Evolutionary conservation across 169 alveolate species (phyloP).

Genomic region (Cystoisospora suis): DNA sequence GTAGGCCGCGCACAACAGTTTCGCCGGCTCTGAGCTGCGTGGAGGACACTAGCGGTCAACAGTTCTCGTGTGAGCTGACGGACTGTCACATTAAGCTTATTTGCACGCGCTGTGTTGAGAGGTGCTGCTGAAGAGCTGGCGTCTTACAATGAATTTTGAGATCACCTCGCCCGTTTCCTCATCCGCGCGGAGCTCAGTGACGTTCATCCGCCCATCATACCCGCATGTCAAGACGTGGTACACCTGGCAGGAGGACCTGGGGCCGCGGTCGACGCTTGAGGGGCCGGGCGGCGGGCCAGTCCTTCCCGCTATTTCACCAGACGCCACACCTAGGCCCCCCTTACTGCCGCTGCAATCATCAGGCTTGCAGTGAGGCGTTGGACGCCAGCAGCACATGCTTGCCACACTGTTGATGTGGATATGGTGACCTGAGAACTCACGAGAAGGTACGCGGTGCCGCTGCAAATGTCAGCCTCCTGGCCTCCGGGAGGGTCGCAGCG

Average conservation of each 20-base stretch:
- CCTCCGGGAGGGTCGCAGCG: too few species aligned
- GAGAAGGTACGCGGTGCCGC: too few species aligned
- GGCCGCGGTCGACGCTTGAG: neutral
- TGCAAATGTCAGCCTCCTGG: too few species aligned
- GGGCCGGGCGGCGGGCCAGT: neutral
- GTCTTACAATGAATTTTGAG: neutral
- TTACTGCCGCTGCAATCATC: neutral
- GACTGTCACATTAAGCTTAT: neutral
- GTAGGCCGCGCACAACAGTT: neutral
- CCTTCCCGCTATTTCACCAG: neutral
- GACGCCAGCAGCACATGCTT: slow-evolving; percentile 30
- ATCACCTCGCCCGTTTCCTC: slow-evolving; percentile 15
- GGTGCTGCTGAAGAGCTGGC: neutral
- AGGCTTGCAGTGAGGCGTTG: neutral
- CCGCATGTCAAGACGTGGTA: slow-evolving; percentile 25
- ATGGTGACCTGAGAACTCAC: slow-evolving; percentile 9
- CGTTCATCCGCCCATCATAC: slow-evolving; percentile 9
- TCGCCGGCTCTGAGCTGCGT: neutral
- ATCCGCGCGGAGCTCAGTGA: slow-evolving; percentile 18
- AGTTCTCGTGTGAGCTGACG: neutral
- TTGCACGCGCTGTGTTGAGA: neutral
- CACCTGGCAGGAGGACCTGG: neutral
- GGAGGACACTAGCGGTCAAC: neutral
- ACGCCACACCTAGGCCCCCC: neutral
- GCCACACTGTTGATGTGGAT: slow-evolving; percentile 25